Base-by-base conservation (phyloP, 2,329 filamentous ascomycete species). In the Pseudogymnoascus pannorum region DNA sequence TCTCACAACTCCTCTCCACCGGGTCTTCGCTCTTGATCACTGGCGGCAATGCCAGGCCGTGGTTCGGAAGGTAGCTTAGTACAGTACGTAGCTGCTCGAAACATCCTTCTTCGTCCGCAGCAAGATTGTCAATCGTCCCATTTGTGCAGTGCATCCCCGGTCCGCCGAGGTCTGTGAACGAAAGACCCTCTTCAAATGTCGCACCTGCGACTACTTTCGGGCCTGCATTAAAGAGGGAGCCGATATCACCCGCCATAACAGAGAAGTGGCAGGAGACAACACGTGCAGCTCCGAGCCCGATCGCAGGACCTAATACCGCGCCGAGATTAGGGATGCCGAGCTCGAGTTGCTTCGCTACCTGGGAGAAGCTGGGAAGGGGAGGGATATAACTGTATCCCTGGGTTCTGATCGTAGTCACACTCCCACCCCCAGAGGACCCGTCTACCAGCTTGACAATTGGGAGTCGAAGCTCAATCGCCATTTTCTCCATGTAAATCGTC, bases 371-470 rank as follows among this genome's bases (percentile, higher is more conserved):
- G 2, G 78, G 74, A 57, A 87, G 75, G 12, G 81, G 79, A 0
- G 85, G 85, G 2, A 87, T 75, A 70, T 87, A 87, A 2, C 81
- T 82, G 72, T 75, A 87, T 0, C 83, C 83, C 0, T 73, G 74
- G 20, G 75, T 78, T 51, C 74, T 75, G 60, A 87, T 87, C 0
- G 79, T 83, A 0, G 82, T 86, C 1, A 87, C 83, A 12, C 79
- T 83, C 0, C 85, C 84, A 26, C 85, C 84, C 1, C 85, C 85
- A 0, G 81, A 85, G 20, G 79, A 83, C 0, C 85, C 85, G 71
- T 87, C 85, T 1, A 86, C 83, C 5, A 87, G 75, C 67, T 87
- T 87, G 4, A 87, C 71, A 44, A 87, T 83, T 0, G 85, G 85
- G 4, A 87, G 59, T 42, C 80, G 79, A 61, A 86, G 66, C 5